These are phyloP conservation scores for Podospora australis DNA, from an alignment of 495 filamentous ascomycete species.

Conservation along the genomic window DNA sequence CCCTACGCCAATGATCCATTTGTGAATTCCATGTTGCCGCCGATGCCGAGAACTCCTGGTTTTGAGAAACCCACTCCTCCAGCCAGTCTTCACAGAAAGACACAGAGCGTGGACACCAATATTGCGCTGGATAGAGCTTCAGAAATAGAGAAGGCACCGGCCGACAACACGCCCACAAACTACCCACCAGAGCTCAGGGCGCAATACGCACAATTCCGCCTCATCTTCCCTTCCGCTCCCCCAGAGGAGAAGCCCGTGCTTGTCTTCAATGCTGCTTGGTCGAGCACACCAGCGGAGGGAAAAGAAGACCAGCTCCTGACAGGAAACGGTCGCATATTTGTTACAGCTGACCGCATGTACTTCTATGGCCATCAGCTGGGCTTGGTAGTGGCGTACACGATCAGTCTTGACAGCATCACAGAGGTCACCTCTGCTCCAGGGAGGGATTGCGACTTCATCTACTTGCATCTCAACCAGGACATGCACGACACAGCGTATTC, in stretches of 20 bases:
- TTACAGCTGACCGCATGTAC: conserved; percentile 79
- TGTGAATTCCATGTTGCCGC: conserved; percentile 27
- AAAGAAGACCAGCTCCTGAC: conserved; percentile 32
- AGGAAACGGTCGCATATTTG: conserved; percentile 72
- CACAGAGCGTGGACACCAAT: conserved; percentile 66
- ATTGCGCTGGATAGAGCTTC: conserved; percentile 28
- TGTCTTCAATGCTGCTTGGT: conserved; percentile 52
- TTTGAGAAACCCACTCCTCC: conserved; percentile 18
- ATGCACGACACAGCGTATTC: conserved; percentile 57
- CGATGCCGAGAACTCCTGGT: conserved; percentile 35
- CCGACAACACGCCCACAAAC: conserved; percentile 64
- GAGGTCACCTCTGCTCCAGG: conserved; percentile 89
- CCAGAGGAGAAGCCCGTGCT: conserved; percentile 71
- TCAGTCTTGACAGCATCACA: conserved; percentile 64
- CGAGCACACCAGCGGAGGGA: conserved; percentile 34
- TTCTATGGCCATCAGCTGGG: conserved; percentile 95
- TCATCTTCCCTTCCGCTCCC: conserved; percentile 78
- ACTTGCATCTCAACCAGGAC: conserved; percentile 66
- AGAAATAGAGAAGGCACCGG: conserved; percentile 27
- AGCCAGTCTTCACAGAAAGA: conserved; percentile 61
- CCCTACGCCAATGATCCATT: conserved; percentile 49
- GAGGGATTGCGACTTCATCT: conserved; percentile 88
- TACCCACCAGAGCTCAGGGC: conserved; percentile 79
- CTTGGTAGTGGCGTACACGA: conserved; percentile 74
- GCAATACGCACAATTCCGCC: conserved; percentile 87